Evolutionary conservation across 805 yeast genomes (phyloP).

Genomic region (Saturnispora diversa): DNA sequence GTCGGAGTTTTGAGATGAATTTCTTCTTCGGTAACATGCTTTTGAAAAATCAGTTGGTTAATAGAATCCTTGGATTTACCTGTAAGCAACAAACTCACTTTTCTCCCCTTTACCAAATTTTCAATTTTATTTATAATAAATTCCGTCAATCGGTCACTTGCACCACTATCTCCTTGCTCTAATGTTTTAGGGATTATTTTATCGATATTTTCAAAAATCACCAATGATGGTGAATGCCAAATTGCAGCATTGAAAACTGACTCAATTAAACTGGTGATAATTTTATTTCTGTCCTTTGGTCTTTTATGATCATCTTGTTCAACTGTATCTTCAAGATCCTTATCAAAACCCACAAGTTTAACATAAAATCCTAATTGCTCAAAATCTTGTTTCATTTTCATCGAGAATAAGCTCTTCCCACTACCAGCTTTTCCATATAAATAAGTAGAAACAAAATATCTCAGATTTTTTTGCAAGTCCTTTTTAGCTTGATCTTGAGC

Average conservation of each 20-base stretch:
- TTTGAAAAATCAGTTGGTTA: slow-evolving; percentile 51
- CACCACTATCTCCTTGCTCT: slow-evolving; percentile 47
- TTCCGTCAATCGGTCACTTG: slow-evolving; percentile 60
- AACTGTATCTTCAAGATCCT: slow-evolving; percentile 1
- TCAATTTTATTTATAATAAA: slow-evolving; percentile 40
- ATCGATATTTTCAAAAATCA: slow-evolving; percentile 75
- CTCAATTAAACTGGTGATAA: slow-evolving; percentile 35
- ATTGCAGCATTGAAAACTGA: slow-evolving; percentile 36
- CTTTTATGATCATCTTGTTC: slow-evolving; percentile 2
- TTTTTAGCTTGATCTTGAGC: slow-evolving; percentile 47
- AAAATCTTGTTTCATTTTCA: slow-evolving; percentile 35
- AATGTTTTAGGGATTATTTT: slow-evolving; percentile 59
- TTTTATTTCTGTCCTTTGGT: slow-evolving; percentile 8
- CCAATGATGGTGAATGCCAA: slow-evolving; percentile 73
- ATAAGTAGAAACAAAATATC: slow-evolving; percentile 43
- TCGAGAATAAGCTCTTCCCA: slow-evolving; percentile 62
- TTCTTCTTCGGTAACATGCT: slow-evolving; percentile 62
- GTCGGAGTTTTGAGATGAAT: slow-evolving; percentile 60
- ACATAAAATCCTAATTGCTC: slow-evolving; percentile 37
- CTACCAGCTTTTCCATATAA: slow-evolving; percentile 72
- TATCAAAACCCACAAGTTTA: slow-evolving; percentile 31
- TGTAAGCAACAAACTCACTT: slow-evolving; percentile 53
- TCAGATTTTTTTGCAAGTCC: slow-evolving; percentile 33
- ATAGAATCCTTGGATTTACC: slow-evolving; percentile 57
- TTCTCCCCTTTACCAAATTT: slow-evolving; percentile 37